These are phyloP conservation scores for Medicago lupulina DNA, from an alignment of 306 rosid species.

Conservation along the genomic window DNA sequence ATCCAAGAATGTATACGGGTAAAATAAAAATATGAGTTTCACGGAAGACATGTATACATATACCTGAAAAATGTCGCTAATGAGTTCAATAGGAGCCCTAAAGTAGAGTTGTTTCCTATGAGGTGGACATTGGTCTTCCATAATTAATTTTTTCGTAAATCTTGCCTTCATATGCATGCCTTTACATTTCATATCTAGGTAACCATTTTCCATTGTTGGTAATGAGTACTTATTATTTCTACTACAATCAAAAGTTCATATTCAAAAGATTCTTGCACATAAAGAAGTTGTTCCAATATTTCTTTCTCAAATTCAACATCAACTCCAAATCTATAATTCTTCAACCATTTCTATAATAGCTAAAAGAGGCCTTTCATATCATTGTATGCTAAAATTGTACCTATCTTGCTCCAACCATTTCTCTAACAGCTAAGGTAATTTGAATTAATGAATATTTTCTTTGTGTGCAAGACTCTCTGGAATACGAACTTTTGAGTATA, in stretches of 20 bases:
- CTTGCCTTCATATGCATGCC: constrained; percentile 56
- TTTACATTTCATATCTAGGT: constrained; percentile 56
- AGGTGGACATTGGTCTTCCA: constrained; percentile 69
- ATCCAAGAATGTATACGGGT: constrained; percentile 17
- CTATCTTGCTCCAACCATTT: too few species aligned
- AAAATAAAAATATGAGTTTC: constrained; percentile 22
- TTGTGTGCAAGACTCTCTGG: too few species aligned
- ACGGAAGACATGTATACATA: constrained; percentile 32
- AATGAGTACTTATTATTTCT: constrained; percentile 62
- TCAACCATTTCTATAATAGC: too few species aligned
- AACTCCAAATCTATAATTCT: constrained; percentile 75
- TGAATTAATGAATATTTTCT: too few species aligned
- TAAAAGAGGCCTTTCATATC: too few species aligned
- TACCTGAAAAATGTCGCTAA: constrained; percentile 94
- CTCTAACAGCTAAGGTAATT: too few species aligned
- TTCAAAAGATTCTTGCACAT: constrained; percentile 55
- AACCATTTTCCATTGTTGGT: constrained; percentile 83
- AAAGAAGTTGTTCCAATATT: constrained; percentile 80
- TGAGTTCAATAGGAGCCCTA: constrained; percentile 68
- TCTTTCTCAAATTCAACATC: constrained; percentile 93
- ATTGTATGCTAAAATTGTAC: too few species aligned
- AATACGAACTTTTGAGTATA: too few species aligned
- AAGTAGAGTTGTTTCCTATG: constrained; percentile 78
- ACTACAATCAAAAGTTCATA: constrained; percentile 60
- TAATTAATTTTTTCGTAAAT: constrained; percentile 40